A percentile compares a stretch with the other conserved stretches of the same genome.
Conservation (phyloP, 441 rosid genomes). For the Gossypium lobatum region DNA sequence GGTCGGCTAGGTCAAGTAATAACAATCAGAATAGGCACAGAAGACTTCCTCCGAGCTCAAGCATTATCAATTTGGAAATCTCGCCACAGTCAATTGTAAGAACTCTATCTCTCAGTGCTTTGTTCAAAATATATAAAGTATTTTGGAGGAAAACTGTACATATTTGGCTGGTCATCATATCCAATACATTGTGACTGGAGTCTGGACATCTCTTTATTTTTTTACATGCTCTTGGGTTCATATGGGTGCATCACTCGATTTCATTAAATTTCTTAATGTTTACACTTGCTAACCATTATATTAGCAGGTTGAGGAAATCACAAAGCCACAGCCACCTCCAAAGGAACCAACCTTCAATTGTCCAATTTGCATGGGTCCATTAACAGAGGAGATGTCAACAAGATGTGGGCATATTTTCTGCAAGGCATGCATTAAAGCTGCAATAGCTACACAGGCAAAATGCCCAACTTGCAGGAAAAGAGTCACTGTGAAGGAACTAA, state of each 20-base stretch:
- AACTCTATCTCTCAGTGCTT: background rate
- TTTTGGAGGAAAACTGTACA: background rate
- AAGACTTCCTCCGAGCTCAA: constrained; percentile 32
- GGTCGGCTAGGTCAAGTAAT: constrained; percentile 26
- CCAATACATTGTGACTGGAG: background rate
- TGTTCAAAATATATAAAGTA: background rate
- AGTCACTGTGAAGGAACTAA: constrained; percentile 49
- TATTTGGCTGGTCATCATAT: background rate
- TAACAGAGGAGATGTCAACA: constrained; percentile 72
- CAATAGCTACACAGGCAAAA: constrained; percentile 47
- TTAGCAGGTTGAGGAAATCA: constrained; percentile 40
- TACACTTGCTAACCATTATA: background rate
- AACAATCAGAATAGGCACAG: constrained; percentile 39
- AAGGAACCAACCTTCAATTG: constrained; percentile 74
- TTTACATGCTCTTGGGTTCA: too few relatives aligned
- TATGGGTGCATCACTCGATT: background rate
- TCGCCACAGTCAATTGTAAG: constrained; percentile 35
- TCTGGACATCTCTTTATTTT: background rate
- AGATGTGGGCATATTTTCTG: constrained; percentile 98
- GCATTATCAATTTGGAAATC: constrained; percentile 42
- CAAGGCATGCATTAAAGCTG: constrained; percentile 61
- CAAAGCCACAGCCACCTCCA: constrained; percentile 33
- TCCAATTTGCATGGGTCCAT: constrained; percentile 79
- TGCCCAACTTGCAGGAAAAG: constrained; percentile 91
- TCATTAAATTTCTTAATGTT: constrained; percentile 5